phyloP scores from a whole-genome alignment of 306 rosid genomes.

The Trifolium subterraneum region DNA sequence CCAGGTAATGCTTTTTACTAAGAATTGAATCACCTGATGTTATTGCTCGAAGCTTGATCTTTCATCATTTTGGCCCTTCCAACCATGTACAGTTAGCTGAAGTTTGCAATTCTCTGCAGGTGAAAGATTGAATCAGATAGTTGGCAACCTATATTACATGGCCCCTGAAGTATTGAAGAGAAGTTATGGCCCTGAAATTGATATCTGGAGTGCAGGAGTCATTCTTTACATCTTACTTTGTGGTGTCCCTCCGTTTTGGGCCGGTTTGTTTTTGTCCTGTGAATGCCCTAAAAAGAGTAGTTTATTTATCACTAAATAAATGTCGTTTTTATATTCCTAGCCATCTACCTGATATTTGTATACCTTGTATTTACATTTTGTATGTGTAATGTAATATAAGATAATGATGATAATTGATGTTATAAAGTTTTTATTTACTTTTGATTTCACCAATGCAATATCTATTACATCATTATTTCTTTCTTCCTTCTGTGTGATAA shows the following conservation, averaged over 20 bases:
- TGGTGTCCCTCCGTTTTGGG: conserved; percentile 98
- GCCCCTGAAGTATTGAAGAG: conserved; percentile 94
- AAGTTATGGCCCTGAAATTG: conserved; percentile 83
- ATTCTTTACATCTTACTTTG: conserved; percentile 88
- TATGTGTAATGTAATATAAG: conserved; percentile 4
- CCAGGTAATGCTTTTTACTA: conserved; percentile 63
- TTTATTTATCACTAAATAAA: no score
- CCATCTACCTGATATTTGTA: not conserved
- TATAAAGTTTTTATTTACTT: not conserved
- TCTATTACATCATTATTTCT: conserved; percentile 1
- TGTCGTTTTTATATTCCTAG: no score
- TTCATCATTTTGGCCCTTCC: conserved; percentile 19
- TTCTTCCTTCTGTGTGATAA: not conserved
- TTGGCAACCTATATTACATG: conserved; percentile 97
- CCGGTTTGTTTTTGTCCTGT: conserved; percentile 67
- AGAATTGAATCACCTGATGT: not conserved
- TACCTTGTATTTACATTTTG: conserved; percentile 19
- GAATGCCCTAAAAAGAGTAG: not conserved
- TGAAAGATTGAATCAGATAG: conserved; percentile 76
- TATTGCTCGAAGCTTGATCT: not conserved
- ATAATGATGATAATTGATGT: conserved; percentile 1
- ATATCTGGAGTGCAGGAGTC: conserved; percentile 98
- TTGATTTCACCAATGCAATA: not conserved
- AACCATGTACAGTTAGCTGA: conserved; percentile 36
- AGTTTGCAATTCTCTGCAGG: conserved; percentile 54